Percentiles rank a stretch among this genome's conserved stretches.
Evolutionary conservation across 139 green algal species (phyloP).

Genomic region (Chlamydomonas schloesseri): DNA sequence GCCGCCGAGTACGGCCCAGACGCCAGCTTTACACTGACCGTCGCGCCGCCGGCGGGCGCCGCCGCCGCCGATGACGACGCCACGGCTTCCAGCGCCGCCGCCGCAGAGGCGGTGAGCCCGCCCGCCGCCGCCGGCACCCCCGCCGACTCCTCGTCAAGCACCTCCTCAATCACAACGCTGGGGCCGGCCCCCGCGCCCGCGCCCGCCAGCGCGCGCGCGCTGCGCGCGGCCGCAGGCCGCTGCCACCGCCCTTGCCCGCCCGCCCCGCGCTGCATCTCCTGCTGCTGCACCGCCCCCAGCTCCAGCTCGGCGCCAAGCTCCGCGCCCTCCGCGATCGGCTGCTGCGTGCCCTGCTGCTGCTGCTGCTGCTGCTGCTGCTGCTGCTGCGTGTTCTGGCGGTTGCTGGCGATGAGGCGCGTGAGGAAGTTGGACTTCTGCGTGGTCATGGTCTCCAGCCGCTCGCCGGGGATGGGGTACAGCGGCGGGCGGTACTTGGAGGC

Average conservation of each 20-base stretch:
- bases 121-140: no score
- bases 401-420: slow-evolving; percentile 39
- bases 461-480: slow-evolving; percentile 67
- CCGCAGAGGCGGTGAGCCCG: neutral
- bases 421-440: slow-evolving; percentile 45
- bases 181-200: no score
- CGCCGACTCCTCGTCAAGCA: no score
- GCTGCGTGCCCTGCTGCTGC: neutral
- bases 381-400: slow-evolving; percentile 5
- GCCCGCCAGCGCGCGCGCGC: no score
- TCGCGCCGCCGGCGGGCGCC: neutral
- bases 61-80: no score
- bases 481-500: slow-evolving; percentile 49
- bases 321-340: slow-evolving; percentile 7
- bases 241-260: no score
- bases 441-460: slow-evolving; percentile 25
- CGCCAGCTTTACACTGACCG: neutral
- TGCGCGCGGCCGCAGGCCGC: no score
- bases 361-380: no score
- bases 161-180: no score
- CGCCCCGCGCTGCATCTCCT: no score
- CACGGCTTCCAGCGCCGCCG: neutral
- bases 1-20: neutral
- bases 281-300: no score
- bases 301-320: neutral